Conservation (phyloP, 371 early-diverging fungal species). For the Saksenaea vasiformis region DNA sequence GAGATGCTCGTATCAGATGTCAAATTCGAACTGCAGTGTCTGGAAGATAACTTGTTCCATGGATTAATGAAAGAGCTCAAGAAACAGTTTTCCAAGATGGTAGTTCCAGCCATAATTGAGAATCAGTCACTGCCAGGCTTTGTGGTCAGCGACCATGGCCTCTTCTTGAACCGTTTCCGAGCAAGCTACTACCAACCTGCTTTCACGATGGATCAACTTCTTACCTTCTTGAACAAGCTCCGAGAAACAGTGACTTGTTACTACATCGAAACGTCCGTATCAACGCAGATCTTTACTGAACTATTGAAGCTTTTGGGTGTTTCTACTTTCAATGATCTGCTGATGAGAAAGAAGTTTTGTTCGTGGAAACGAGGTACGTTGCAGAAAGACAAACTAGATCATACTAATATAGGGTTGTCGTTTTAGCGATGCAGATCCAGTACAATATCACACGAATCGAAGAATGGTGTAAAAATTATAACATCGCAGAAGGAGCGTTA, state of each 20-base stretch:
- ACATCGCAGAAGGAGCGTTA: constrained; percentile 79
- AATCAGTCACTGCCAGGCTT: constrained; percentile 90
- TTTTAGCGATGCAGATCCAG: constrained; percentile 85
- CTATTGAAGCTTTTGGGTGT: constrained; percentile 90
- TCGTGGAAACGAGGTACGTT: constrained; percentile 83
- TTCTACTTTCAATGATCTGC: constrained; percentile 90
- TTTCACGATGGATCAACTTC: constrained; percentile 89
- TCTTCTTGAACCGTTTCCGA: constrained; percentile 74
- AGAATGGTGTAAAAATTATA: constrained; percentile 93
- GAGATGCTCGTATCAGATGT: constrained; percentile 60
- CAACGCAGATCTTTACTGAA: constrained; percentile 87
- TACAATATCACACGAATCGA: constrained; percentile 92
- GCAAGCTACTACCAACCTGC: constrained; percentile 70
- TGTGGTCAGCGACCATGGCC: constrained; percentile 84
- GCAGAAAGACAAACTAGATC: not conserved
- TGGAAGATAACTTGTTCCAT: constrained; percentile 72
- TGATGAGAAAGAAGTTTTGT: constrained; percentile 89
- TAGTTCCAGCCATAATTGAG: constrained; percentile 94
- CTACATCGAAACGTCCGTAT: constrained; percentile 82
- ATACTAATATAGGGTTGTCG: not conserved
- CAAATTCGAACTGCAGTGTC: constrained; percentile 68
- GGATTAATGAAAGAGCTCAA: constrained; percentile 94
- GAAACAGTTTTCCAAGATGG: constrained; percentile 87
- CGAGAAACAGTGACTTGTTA: constrained; percentile 93
- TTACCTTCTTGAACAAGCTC: constrained; percentile 89